Evolutionary conservation across 2,329 filamentous ascomycete species (phyloP).

Genomic region (Colletotrichum limetticola): DNA sequence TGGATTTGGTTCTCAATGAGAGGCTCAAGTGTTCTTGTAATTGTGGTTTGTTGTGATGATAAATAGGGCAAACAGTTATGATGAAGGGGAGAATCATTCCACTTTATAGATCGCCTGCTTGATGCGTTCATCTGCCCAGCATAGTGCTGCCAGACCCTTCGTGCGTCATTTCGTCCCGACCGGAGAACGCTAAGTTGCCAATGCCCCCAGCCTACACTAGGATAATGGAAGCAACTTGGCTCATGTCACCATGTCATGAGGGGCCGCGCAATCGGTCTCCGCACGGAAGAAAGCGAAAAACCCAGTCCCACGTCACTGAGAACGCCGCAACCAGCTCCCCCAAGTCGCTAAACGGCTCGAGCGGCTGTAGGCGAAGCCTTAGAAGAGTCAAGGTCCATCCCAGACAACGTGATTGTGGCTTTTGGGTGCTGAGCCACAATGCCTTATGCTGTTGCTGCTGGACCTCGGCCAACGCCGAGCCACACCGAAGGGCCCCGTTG

Average conservation of each 20-base stretch:
- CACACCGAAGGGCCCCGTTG: neutral
- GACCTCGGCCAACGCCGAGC: slow-evolving; percentile 4
- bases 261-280: slow-evolving; percentile 29
- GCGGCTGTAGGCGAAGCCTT: neutral
- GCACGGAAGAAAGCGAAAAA: neutral
- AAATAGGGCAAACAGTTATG: too few species aligned
- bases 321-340: neutral
- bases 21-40: neutral
- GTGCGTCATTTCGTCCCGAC: slow-evolving; percentile 30
- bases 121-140: slow-evolving; percentile 1
- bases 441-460: neutral
- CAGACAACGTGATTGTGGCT: slow-evolving; percentile 9
- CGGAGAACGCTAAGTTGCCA: slow-evolving; percentile 16
- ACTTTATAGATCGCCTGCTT: neutral
- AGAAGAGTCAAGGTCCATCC: neutral
- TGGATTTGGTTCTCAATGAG: neutral
- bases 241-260: slow-evolving; percentile 29
- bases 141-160: slow-evolving; percentile 7
- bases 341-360: slow-evolving; percentile 8
- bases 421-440: slow-evolving; percentile 7
- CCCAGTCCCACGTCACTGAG: slow-evolving; percentile 27
- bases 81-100: neutral
- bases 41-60: neutral
- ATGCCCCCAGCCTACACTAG: slow-evolving; percentile 11
- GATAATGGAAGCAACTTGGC: slow-evolving; percentile 15